Conservation (phyloP, 1,284 basidiomycete species). For the Ceraceosorus guamensis region DNA sequence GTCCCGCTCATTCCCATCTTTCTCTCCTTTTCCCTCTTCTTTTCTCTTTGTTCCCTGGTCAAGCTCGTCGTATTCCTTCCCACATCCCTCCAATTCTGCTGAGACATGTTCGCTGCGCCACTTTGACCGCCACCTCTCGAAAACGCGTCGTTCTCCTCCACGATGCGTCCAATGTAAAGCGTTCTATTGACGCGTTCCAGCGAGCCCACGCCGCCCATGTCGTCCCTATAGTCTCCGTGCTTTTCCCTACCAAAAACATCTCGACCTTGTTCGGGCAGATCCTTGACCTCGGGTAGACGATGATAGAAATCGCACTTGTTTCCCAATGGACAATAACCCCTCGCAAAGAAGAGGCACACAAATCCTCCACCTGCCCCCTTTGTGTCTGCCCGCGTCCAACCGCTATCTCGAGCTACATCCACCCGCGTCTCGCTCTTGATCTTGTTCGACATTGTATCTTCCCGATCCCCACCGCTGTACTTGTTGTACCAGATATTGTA, state of each 20-base stretch:
- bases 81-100: conserved; percentile 5
- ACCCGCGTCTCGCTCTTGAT: conserved; percentile 84
- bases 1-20: conserved; percentile 23
- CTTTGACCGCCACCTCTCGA: conserved; percentile 12
- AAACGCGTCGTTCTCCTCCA: conserved; percentile 31
- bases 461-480: conserved; percentile 64
- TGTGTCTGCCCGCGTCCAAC: conserved; percentile 60
- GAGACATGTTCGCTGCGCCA: neutral
- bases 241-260: conserved; percentile 97
- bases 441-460: conserved; percentile 56
- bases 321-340: conserved; percentile 95
- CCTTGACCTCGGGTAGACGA: conserved; percentile 58
- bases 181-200: conserved; percentile 91
- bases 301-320: conserved; percentile 94
- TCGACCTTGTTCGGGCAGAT: conserved; percentile 79
- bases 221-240: conserved; percentile 92
- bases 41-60: neutral
- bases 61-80: too few species aligned
- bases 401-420: conserved; percentile 77
- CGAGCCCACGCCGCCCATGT: conserved; percentile 98
- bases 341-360: conserved; percentile 87
- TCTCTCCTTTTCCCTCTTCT: conserved; percentile 16
- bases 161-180: conserved; percentile 83
- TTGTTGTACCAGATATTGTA: conserved; percentile 97
- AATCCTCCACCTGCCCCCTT: conserved; percentile 65